Percentiles rank a stretch among this genome's conserved stretches.
These are phyloP conservation scores for Saccharum spontaneum DNA, from an alignment of 176 grass and related monocot genomes.

Conservation along the genomic window DNA sequence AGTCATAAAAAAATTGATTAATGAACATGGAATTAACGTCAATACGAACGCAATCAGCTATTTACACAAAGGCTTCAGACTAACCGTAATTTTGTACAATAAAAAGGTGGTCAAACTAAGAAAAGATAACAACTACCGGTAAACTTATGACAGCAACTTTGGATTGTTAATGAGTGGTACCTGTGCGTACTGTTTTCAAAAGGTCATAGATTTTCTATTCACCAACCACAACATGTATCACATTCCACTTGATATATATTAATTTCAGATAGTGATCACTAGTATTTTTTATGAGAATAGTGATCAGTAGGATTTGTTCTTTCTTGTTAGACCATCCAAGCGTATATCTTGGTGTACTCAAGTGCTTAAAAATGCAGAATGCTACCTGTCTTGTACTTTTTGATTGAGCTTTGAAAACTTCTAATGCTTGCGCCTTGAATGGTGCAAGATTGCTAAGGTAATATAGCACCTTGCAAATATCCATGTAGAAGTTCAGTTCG, in stretches of 20 bases:
- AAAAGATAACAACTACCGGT: background rate
- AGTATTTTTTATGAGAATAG: background rate
- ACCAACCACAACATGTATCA: conserved; percentile 48
- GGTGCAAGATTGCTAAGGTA: background rate
- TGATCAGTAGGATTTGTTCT: background rate
- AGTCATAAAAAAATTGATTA: background rate
- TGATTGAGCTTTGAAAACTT: background rate
- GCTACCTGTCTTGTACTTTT: background rate
- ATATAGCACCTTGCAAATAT: background rate
- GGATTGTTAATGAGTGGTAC: conserved; percentile 21
- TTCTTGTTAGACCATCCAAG: conserved; percentile 1
- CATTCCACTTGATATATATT: conserved; percentile 37
- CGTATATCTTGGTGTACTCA: background rate
- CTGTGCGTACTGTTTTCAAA: conserved; percentile 37
- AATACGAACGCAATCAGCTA: background rate
- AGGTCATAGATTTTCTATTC: conserved; percentile 35
- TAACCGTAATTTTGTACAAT: conserved; percentile 3
- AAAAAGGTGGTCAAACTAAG: conserved; percentile 34
- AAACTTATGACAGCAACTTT: conserved; percentile 22
- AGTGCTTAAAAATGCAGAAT: background rate
- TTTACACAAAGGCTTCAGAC: conserved; percentile 19
- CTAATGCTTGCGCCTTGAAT: background rate
- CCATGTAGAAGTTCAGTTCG: background rate
- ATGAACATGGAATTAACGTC: background rate
- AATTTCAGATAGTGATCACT: background rate